phyloP scores from a whole-genome alignment of 192 early-diverging fungal genomes.

The Linnemannia hyalina region DNA sequence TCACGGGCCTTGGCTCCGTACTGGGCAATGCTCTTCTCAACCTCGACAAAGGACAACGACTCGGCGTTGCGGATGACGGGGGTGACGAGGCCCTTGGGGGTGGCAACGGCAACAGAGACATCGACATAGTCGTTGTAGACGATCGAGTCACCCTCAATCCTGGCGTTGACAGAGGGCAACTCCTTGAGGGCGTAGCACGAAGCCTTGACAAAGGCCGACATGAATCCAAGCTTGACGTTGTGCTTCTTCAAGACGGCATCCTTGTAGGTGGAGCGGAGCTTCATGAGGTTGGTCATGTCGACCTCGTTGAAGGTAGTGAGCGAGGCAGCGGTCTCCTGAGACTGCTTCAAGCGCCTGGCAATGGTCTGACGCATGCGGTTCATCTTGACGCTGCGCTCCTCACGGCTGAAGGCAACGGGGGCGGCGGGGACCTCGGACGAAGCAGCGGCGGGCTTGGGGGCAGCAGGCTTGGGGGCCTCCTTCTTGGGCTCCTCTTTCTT shows the following conservation, averaged over 20 bases:
- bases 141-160: slow-evolving; percentile 92
- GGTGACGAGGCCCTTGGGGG: slow-evolving; percentile 98
- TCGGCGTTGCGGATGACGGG: slow-evolving; percentile 96
- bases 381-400: slow-evolving; percentile 87
- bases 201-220: slow-evolving; percentile 98
- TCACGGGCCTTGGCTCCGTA: slow-evolving; percentile 92
- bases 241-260: slow-evolving; percentile 94
- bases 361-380: slow-evolving; percentile 97
- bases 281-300: slow-evolving; percentile 97
- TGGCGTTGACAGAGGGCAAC: slow-evolving; percentile 94
- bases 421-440: slow-evolving; percentile 55
- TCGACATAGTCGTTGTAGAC: slow-evolving; percentile 97
- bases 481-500: slow-evolving; percentile 55
- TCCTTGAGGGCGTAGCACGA: slow-evolving; percentile 86
- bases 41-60: slow-evolving; percentile 84
- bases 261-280: slow-evolving; percentile 94
- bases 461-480: slow-evolving; percentile 39
- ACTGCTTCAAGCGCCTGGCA: slow-evolving; percentile 94
- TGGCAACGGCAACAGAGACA: slow-evolving; percentile 96
- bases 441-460: slow-evolving; percentile 44
- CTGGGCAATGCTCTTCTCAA: slow-evolving; percentile 92
- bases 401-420: slow-evolving; percentile 59
- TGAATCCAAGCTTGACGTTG: slow-evolving; percentile 97
- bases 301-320: slow-evolving; percentile 99
- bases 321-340: slow-evolving; percentile 96